Evolutionary conservation across 2,329 filamentous ascomycete species (phyloP).

Genomic region (Pseudogymnoascus sp.): DNA sequence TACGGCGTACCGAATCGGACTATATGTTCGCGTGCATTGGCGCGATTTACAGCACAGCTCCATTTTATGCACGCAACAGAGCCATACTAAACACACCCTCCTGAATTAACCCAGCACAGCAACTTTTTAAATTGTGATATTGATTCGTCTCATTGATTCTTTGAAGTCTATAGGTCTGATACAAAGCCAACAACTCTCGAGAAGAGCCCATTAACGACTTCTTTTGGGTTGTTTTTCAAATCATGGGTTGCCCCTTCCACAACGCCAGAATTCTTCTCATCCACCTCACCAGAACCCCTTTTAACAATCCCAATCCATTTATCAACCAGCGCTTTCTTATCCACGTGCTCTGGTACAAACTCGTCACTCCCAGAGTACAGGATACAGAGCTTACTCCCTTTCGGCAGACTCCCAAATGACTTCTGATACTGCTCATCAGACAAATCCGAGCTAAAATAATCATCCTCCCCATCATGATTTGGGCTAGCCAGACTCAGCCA

Average conservation of each 20-base stretch:
- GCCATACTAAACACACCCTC: not conserved
- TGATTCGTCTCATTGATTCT: not conserved
- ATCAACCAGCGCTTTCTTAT: slow-evolving; percentile 39
- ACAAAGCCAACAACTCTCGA: not conserved
- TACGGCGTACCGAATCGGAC: not conserved
- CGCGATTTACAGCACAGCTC: not conserved
- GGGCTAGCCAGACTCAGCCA: slow-evolving; percentile 52
- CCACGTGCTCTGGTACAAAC: slow-evolving; percentile 38
- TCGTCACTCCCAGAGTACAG: slow-evolving; percentile 44
- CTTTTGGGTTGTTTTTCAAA: slow-evolving; percentile 27
- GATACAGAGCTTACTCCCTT: slow-evolving; percentile 38
- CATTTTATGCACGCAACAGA: not conserved
- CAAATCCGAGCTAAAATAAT: slow-evolving; percentile 61
- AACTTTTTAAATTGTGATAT: not conserved
- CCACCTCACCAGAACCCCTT: slow-evolving; percentile 37
- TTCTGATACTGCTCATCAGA: slow-evolving; percentile 38
- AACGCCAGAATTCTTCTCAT: slow-evolving; percentile 40
- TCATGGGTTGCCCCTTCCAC: slow-evolving; percentile 44
- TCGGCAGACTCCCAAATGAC: slow-evolving; percentile 48
- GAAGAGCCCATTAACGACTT: not conserved
- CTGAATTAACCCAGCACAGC: not conserved
- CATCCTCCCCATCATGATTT: slow-evolving; percentile 50
- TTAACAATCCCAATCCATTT: slow-evolving; percentile 40
- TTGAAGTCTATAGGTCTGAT: slow-evolving; percentile 4
- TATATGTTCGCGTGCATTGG: slow-evolving; percentile 1